Conservation (phyloP, 441 rosid genomes). For the Kokia cookei region DNA sequence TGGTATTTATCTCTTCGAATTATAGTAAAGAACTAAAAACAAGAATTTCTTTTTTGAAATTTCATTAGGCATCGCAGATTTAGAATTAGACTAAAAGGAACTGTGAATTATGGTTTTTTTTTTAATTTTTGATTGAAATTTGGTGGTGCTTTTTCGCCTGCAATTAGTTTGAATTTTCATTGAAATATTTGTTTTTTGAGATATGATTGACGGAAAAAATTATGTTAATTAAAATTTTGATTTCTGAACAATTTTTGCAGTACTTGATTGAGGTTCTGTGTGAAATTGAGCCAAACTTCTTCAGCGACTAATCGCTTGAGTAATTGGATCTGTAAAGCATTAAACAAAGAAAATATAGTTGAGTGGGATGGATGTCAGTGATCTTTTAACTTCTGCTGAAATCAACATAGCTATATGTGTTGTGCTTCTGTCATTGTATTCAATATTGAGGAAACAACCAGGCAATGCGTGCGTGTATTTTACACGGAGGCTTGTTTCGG, state of each 20-base stretch:
- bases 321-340: slow-evolving; percentile 18
- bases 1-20: not conserved
- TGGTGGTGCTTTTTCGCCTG: not conserved
- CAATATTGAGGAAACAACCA: slow-evolving; percentile 79
- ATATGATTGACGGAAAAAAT: not conserved
- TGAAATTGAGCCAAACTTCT: slow-evolving; percentile 11
- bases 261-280: not conserved
- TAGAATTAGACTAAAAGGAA: not conserved
- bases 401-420: slow-evolving; percentile 64
- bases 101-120: not conserved
- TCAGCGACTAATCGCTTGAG: slow-evolving; percentile 2
- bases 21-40: not conserved
- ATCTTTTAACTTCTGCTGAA: slow-evolving; percentile 82
- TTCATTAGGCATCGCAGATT: not conserved
- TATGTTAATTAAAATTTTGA: not conserved
- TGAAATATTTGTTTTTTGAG: not conserved
- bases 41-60: not conserved
- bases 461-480: slow-evolving; percentile 71
- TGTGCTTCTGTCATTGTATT: slow-evolving; percentile 62
- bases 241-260: slow-evolving; percentile 9
- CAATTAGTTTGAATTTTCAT: not conserved
- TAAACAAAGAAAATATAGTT: slow-evolving; percentile 10
- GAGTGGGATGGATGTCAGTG: slow-evolving; percentile 56
- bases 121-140: not conserved
- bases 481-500: slow-evolving; percentile 53